Evolutionary conservation across 1,139 yeast genomes (phyloP).

Genomic region (Kodamaea fungicola): DNA sequence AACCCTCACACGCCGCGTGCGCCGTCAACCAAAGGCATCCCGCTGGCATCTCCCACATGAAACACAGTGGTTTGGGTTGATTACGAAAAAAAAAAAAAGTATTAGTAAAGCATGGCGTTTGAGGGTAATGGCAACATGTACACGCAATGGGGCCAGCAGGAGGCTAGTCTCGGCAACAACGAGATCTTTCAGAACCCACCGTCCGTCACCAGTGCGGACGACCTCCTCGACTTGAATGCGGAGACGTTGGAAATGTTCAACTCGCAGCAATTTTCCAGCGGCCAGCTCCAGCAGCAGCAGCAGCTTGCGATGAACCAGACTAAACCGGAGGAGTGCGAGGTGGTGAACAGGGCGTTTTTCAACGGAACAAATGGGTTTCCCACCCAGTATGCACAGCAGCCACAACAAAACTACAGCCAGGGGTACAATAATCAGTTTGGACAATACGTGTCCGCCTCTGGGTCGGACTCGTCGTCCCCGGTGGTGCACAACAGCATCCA

Average conservation of each 20-base stretch:
- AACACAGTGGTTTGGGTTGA: not conserved
- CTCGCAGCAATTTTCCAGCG: slow-evolving; percentile 2
- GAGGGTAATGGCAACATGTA: slow-evolving; percentile 2
- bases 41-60: too few species aligned
- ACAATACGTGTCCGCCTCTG: slow-evolving; percentile 6
- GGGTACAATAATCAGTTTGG: slow-evolving; percentile 2
- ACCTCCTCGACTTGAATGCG: slow-evolving; percentile 1
- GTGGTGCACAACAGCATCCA: slow-evolving; percentile 5
- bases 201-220: slow-evolving; percentile 1
- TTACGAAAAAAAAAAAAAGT: not conserved
- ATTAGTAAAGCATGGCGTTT: slow-evolving; percentile 2
- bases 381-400: slow-evolving; percentile 2
- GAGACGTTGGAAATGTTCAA: slow-evolving; percentile 5
- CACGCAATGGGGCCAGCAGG: slow-evolving; percentile 2
- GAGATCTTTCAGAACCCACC: not conserved
- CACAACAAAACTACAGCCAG: not conserved
- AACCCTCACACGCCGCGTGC: too few species aligned
- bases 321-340: not conserved
- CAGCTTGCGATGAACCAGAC: slow-evolving; percentile 1
- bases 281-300: slow-evolving; percentile 2
- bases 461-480: slow-evolving; percentile 11
- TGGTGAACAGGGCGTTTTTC: not conserved
- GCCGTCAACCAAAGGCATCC: too few species aligned
- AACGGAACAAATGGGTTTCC: not conserved
- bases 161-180: not conserved